Conservation (phyloP, 768 basidiomycete species). For the Termitomyces heimii region DNA sequence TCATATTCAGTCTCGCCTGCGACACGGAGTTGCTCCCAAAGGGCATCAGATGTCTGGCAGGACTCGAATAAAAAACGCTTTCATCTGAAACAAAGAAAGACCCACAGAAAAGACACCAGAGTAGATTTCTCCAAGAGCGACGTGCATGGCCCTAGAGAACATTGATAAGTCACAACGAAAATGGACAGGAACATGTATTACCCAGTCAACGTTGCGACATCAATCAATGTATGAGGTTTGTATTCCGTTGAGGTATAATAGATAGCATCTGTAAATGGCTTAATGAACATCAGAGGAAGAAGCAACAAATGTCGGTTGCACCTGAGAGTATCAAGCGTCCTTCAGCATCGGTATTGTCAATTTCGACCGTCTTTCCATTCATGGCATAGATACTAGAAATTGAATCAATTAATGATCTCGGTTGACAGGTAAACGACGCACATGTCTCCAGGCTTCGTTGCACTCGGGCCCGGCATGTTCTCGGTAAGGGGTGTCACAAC, state of each 20-base stretch:
- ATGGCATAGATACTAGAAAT: conserved; percentile 65
- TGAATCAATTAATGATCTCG: neutral
- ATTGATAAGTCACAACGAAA: neutral
- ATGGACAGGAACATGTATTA: conserved; percentile 20
- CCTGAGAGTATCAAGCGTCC: conserved; percentile 73
- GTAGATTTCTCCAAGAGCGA: conserved; percentile 72
- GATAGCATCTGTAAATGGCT: conserved; percentile 54
- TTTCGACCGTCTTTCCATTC: conserved; percentile 84
- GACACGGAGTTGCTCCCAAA: conserved; percentile 63
- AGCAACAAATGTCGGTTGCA: conserved; percentile 19
- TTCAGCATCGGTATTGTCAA: conserved; percentile 87
- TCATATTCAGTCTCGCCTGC: conserved; percentile 76
- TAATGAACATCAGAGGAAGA: neutral
- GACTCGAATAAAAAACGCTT: neutral
- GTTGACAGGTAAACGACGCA: conserved; percentile 24
- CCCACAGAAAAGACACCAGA: conserved; percentile 75
- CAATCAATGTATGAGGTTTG: conserved; percentile 78
- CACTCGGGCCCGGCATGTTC: conserved; percentile 75
- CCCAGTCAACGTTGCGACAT: conserved; percentile 87
- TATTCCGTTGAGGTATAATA: conserved; percentile 75
- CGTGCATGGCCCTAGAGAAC: conserved; percentile 51
- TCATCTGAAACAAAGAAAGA: conserved; percentile 1
- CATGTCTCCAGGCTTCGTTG: conserved; percentile 85
- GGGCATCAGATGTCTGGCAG: conserved; percentile 58
- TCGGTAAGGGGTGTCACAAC: conserved; percentile 72